Conservation (phyloP, 306 rosid genomes). For the Fagus sylvatica region DNA sequence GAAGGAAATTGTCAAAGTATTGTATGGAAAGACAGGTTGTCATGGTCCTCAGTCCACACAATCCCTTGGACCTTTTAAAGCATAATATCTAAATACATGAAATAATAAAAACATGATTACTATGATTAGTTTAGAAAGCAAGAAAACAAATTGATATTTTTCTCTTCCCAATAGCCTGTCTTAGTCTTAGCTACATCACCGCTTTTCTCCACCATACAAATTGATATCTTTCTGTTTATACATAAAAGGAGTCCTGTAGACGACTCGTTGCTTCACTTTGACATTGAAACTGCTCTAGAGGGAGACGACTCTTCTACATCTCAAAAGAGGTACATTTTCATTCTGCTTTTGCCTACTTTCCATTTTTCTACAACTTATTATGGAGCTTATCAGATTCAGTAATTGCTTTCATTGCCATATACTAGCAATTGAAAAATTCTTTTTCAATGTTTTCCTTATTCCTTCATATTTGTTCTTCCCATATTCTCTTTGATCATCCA, state of each 20-base stretch:
- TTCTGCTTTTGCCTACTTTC: background rate
- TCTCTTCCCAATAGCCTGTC: background rate
- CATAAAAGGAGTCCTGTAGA: background rate
- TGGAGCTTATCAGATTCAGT: no score
- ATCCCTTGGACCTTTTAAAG: background rate
- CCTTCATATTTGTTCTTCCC: no score
- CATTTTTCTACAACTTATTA: background rate
- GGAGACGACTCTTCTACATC: background rate
- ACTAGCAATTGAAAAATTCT: no score
- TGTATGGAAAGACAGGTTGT: background rate
- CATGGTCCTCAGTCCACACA: background rate
- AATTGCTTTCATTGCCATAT: no score
- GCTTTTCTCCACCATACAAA: conserved; percentile 32
- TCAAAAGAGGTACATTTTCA: background rate
- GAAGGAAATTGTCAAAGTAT: background rate
- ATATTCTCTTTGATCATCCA: no score
- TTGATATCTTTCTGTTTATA: background rate
- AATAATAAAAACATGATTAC: no score
- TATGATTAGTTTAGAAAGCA: background rate
- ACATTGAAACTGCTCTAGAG: no score
- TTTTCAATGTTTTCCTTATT: no score
- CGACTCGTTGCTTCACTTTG: background rate
- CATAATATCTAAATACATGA: no score
- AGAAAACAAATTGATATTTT: conserved; percentile 27
- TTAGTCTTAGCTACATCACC: background rate